Evolutionary conservation across 1,284 basidiomycete species (phyloP), one percentile per base, ranked within the genome.

Genomic region (Entoloma clypeatum): DNA sequence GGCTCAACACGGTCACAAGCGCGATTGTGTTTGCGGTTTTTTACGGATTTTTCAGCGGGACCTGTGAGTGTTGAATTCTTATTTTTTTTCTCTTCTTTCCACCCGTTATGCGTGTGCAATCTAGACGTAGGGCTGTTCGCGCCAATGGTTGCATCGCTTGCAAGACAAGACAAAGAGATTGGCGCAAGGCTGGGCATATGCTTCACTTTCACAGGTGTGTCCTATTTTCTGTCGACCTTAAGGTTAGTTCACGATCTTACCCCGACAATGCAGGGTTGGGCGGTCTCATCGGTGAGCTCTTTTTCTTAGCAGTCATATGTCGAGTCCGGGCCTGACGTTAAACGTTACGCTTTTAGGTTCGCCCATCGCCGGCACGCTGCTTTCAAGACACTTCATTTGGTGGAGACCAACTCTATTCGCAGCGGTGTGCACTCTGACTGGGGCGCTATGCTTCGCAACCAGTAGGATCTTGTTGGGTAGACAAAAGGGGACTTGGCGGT

Each of bases 41-140:
- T 10, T 79, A 67, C 42, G 74, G 76, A 0, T 61, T 75, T 40
- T 75, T 77, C 47, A 69, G 66, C 7, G 76, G 74, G 7, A 63
- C 67, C 30, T 67, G 69, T 68, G 46, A n/a, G n/a, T 44, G 64
- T 55, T 7, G 6, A 13, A 13, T 7, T 2, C 5, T 9, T 9
- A 23, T 21, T 5, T 14, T 33, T 14, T 24, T 11, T 36, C 21
- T 21, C n/a, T 4, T 13, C 25, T 8, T 21, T 31, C 4, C 29
- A 19, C 16, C 19, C 17, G 13, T 35, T 27, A 22, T 11, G 11
- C 26, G 18, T 29, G 4, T 32, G 16, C 36, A 24, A n/a, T 23
- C 17, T 24, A 68, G 67, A 64, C 49, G 58, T 52, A 1, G 57
- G 63, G 13, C 54, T 67, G 16, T 47, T 66, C 17, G 55, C 60